phyloP scores from a whole-genome alignment of 2,329 filamentous ascomycete genomes.

The Aspergillus nomiae region DNA sequence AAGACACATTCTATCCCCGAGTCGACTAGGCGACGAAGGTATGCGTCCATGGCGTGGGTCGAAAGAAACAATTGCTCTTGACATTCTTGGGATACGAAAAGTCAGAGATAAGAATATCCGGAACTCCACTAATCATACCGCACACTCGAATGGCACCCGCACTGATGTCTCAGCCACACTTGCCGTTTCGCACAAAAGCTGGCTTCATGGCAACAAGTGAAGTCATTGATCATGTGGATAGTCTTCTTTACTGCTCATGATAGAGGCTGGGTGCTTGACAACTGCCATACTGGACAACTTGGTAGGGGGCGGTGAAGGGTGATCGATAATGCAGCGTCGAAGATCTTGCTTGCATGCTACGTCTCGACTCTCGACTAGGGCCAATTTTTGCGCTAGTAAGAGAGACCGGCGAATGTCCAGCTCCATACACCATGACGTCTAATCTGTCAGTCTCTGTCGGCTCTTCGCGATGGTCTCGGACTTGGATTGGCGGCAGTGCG shows the following conservation, averaged over 20 bases:
- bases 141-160: not conserved
- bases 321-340: not conserved
- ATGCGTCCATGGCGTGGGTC: not conserved
- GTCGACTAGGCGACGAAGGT: not conserved
- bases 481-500: not conserved
- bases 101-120: not conserved
- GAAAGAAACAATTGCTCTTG: not conserved
- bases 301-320: not conserved
- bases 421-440: not conserved
- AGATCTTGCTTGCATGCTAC: not conserved
- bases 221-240: not conserved
- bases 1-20: not conserved
- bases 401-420: not conserved
- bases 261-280: not conserved
- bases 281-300: too few relatives aligned
- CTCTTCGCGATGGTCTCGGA: not conserved
- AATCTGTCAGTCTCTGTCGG: not conserved
- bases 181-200: not conserved
- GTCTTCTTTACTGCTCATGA: not conserved
- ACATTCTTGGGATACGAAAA: conserved; percentile 1
- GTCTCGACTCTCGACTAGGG: not conserved
- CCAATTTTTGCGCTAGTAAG: not conserved
- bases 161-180: conserved; percentile 2
- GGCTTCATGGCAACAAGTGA: not conserved
- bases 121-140: conserved; percentile 1